phyloP scores from a whole-genome alignment of 1,284 basidiomycete species.

The Moesziomyces sp. region DNA sequence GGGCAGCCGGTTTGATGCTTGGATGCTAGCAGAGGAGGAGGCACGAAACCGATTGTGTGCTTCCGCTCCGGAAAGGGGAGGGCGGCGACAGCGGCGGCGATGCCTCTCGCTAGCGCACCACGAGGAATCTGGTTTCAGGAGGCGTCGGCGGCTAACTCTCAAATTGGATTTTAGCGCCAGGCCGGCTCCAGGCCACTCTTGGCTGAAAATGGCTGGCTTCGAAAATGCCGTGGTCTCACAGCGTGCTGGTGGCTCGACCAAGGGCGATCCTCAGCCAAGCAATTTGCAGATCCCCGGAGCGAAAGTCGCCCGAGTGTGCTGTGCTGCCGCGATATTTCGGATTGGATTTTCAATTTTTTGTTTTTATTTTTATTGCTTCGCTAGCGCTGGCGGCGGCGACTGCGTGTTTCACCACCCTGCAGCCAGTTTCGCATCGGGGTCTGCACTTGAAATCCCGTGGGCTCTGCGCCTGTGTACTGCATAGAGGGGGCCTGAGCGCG shows the following conservation, averaged over 20 bases:
- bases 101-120: not conserved
- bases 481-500: too few species aligned
- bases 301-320: not conserved
- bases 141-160: not conserved
- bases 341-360: too few species aligned
- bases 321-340: not conserved
- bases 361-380: too few species aligned
- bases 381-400: slow-evolving; percentile 1
- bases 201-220: too few species aligned
- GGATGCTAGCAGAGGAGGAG: not conserved
- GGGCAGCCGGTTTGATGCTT: not conserved
- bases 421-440: slow-evolving; percentile 2
- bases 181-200: too few species aligned
- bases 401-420: slow-evolving; percentile 4
- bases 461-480: not conserved
- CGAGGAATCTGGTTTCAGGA: not conserved
- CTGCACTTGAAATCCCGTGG: not conserved
- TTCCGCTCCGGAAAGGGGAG: too few species aligned
- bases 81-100: too few species aligned
- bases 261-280: not conserved
- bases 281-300: not conserved
- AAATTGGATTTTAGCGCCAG: not conserved
- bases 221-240: too few species aligned
- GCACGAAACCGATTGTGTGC: too few species aligned
- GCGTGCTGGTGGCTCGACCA: too few species aligned